Evolutionary conservation across 148 eudicot species (phyloP), one percentile per base, ranked within the genome.

Genomic region (Talinum fruticosum): DNA sequence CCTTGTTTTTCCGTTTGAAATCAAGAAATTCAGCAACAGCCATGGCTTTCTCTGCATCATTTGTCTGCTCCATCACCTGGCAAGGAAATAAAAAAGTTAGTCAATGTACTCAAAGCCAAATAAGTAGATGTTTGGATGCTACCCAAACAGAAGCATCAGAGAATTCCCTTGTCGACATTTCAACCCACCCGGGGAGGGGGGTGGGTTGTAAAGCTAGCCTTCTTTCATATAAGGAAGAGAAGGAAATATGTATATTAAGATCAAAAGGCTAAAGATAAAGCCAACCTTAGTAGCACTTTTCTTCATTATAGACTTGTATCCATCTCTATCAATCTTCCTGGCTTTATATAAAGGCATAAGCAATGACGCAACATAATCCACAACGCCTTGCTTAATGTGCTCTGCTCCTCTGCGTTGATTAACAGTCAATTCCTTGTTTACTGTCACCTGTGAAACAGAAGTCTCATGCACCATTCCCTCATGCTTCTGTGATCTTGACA

Each of bases 291-390:
- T 89, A 26, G 97, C 99, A 71, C 98, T 90, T 90, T 93, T 96
- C 87, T 89, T 96, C 99, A 96, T 91, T 47, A 96, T 93, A 21
- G 95, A 87, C 87, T 96, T 96, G 79, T 93, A 96, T 38, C 96
- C 93, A 5, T 93, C 98, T 83, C 79, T 96, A 73, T 96, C 99
- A 64, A 96, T 80, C 87, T 93, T 96, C 82, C 81, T 96, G 13
- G 95, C 93, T 87, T 90, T 93, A 82, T 93, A 96, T 74, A 96
- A 87, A 73, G 99, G 99, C 99, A 93, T 93, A 72, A 96, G 98
- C 82, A 96, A 78, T 15, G 99, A 90, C 41, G 92, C 92, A 83
- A 89, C 97, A 80, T 90, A 93, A 82, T 93, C 97, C 79, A 96
- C 99, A 76, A 96, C 98, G 57, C 97, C 89, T 47, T 83, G 90